Conservation (phyloP, 2,329 filamentous ascomycete genomes). For the Ambrosiella cleistominuta region DNA sequence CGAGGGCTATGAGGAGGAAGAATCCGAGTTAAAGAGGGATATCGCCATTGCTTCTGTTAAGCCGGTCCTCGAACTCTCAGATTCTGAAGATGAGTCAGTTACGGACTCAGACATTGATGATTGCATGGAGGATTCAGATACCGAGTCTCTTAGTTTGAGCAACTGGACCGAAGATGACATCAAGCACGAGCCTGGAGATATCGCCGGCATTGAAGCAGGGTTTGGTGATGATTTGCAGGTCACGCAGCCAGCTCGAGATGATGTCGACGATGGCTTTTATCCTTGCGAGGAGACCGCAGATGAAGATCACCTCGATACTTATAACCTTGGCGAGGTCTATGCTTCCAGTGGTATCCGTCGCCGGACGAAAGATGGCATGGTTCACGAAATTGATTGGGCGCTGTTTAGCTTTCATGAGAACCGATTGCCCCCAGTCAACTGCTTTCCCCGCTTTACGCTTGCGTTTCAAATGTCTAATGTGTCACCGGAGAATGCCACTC, state of each 20-base stretch:
- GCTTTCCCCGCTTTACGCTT: constrained; percentile 32
- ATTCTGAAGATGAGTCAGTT: constrained; percentile 35
- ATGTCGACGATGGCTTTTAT: constrained; percentile 69
- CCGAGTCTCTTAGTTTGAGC: not conserved
- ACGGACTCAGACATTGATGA: constrained; percentile 30
- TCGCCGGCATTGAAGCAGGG: constrained; percentile 56
- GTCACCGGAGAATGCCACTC: constrained; percentile 10
- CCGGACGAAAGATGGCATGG: constrained; percentile 49
- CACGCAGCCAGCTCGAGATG: constrained; percentile 81
- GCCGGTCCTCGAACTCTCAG: constrained; percentile 43
- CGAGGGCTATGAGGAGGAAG: not conserved
- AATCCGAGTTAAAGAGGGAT: constrained; percentile 12
- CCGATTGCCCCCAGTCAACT: constrained; percentile 54
- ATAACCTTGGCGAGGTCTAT: constrained; percentile 65
- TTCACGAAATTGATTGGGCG: constrained; percentile 93
- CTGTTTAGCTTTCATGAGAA: constrained; percentile 63
- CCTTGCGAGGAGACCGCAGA: constrained; percentile 46
- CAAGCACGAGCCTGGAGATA: constrained; percentile 52
- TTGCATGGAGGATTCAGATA: constrained; percentile 10
- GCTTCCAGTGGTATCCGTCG: constrained; percentile 80
- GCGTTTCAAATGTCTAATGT: constrained; percentile 3
- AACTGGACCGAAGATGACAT: not conserved
- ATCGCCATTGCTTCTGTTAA: constrained; percentile 22
- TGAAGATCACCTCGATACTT: constrained; percentile 68
- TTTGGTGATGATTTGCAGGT: constrained; percentile 64